These are phyloP conservation scores for Delphinella strobiligena DNA, from an alignment of 2,329 filamentous ascomycete genomes.

Conservation along the genomic window DNA sequence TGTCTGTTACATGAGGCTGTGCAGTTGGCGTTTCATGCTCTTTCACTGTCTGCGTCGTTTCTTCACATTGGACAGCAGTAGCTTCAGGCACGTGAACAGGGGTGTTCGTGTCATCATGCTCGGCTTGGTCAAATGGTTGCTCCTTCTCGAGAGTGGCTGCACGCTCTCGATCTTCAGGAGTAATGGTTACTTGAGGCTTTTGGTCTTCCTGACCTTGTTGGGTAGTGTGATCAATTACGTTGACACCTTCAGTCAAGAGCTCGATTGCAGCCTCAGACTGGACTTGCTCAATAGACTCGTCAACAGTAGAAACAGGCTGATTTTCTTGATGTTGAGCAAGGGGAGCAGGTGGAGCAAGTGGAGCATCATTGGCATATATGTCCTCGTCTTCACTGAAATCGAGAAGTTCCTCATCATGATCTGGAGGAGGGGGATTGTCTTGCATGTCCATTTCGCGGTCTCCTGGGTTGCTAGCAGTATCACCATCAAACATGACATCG, in stretches of 20 bases:
- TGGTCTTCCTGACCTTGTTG: not conserved
- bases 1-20: no score
- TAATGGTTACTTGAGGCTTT: not conserved
- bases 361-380: conserved; percentile 7
- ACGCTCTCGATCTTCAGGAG: not conserved
- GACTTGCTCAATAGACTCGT: conserved; percentile 3
- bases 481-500: conserved; percentile 21
- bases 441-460: conserved; percentile 10
- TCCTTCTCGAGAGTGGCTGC: not conserved
- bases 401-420: conserved; percentile 24
- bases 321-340: not conserved
- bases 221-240: not conserved
- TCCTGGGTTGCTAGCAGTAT: conserved; percentile 13
- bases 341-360: not conserved
- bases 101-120: not conserved
- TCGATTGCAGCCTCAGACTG: conserved; percentile 1
- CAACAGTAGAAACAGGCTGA: not conserved
- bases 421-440: conserved; percentile 7
- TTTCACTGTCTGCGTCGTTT: no score
- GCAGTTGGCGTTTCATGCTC: no score
- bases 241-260: conserved; percentile 4
- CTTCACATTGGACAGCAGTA: no score
- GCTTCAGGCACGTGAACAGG: not conserved
- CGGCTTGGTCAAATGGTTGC: not conserved
- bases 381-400: conserved; percentile 24